Evolutionary conservation across 371 early-diverging fungal genomes (phyloP), one percentile per base, ranked within the genome.

Genomic region (Apophysomyces trapeziformis): DNA sequence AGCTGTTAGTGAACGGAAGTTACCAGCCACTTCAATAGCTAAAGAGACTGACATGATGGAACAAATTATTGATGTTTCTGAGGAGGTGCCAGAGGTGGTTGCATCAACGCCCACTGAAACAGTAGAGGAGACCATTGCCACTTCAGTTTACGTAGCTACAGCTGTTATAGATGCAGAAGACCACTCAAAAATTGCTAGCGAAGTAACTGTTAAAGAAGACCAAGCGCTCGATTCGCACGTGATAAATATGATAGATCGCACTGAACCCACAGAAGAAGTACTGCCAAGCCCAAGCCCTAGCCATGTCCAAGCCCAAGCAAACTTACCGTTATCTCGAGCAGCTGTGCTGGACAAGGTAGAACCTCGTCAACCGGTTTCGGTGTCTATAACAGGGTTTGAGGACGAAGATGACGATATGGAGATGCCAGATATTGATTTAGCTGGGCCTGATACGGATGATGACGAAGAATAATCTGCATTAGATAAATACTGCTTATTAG

Each of bases 401-500:
- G 80, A 76, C 32, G 32, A 26, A 26, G 32, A 26, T 38, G 66
- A 67, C 11, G 67, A 68, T n/a, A 66, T 77, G 60, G 78, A 72
- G 21, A 80, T 80, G 61, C 78, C 78, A 1, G 71, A 75, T 36
- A 81, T 81, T 35, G 79, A 76, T 57, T 69, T 78, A 79, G 71
- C 74, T 59, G 80, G 75, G 8, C 77, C 75, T 58, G 78, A 78
- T 38, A 70, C 72, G 38, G 79, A 78, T 50, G 76, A 71, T 13
- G 74, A 74, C 7, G 70, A 74, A 59, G 32, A 26, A 26, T 26
- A 26, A 26, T 26, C 2, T 26, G 32, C 32, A 26, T 26, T 26
- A 26, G 32, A 26, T 26, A 26, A 26, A 26, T 26, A 26, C 32
- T 1, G 32, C 32, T 26, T 26, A 26, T 26, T 26, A 26, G 3